Conservation (phyloP, 2,329 filamentous ascomycete species). For the Magnaporthiopsis poae region DNA sequence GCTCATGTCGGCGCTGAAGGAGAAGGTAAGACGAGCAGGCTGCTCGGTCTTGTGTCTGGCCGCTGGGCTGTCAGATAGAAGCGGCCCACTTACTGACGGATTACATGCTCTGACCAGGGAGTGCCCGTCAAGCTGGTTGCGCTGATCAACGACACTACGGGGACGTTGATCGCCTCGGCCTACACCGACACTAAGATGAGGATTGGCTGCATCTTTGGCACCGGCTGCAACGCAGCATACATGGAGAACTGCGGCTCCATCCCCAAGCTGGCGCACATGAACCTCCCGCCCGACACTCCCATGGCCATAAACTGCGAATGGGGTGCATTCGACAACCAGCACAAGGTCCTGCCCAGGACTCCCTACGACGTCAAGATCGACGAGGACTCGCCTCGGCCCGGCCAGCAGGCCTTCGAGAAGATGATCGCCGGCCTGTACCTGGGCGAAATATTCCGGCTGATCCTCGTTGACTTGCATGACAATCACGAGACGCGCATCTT, state of each 20-base stretch:
- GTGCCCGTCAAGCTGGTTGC: conserved; percentile 89
- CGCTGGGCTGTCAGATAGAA: not conserved
- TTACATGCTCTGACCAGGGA: conserved; percentile 37
- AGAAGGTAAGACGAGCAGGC: conserved; percentile 40
- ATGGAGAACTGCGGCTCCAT: conserved; percentile 89
- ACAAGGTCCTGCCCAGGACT: conserved; percentile 75
- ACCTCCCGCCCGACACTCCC: conserved; percentile 69
- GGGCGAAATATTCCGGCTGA: conserved; percentile 85
- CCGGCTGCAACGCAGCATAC: conserved; percentile 95
- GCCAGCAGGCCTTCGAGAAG: conserved; percentile 93
- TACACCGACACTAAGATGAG: conserved; percentile 92
- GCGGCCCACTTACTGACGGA: conserved; percentile 1
- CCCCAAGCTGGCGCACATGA: conserved; percentile 86
- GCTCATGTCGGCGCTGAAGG: conserved; percentile 67
- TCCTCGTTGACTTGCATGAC: conserved; percentile 76
- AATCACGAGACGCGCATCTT: conserved; percentile 69
- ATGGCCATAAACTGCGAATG: conserved; percentile 98
- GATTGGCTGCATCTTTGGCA: conserved; percentile 97
- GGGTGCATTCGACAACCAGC: conserved; percentile 92
- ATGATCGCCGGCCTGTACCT: conserved; percentile 94
- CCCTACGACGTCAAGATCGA: conserved; percentile 81
- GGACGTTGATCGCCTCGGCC: conserved; percentile 87
- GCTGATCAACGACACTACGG: conserved; percentile 94
- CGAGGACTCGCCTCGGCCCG: conserved; percentile 80
- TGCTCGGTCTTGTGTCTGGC: not conserved